phyloP scores from a whole-genome alignment of 2,329 filamentous ascomycete species.

The Taxawa tesnikishii region DNA sequence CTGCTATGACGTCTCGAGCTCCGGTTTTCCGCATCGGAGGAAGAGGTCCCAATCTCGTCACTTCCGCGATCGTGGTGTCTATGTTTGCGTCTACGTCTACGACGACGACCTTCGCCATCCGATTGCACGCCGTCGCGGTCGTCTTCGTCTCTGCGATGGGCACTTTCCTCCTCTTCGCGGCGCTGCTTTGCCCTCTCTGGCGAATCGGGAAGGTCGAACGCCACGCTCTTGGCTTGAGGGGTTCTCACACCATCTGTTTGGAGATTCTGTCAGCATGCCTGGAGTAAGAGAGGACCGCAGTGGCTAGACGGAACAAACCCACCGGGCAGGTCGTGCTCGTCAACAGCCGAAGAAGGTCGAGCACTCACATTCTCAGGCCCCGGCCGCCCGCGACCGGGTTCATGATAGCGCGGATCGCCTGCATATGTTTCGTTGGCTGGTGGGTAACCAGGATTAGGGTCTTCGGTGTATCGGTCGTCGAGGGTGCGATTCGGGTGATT shows the following conservation, averaged over 20 bases:
- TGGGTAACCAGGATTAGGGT: constrained; percentile 15
- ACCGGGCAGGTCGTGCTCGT: constrained; percentile 14
- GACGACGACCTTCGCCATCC: constrained; percentile 7
- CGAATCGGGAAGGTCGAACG: constrained; percentile 3
- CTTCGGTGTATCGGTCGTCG: constrained; percentile 17
- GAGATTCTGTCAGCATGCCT: constrained; percentile 1
- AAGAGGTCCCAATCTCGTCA: too few species aligned
- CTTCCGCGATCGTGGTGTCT: constrained; percentile 1
- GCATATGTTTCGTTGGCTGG: constrained; percentile 19
- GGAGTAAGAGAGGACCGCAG: background rate
- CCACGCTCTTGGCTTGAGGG: constrained; percentile 6
- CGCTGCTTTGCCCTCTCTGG: constrained; percentile 1
- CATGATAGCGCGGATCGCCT: constrained; percentile 17
- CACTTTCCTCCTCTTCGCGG: constrained; percentile 4
- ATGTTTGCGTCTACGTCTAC: constrained; percentile 10
- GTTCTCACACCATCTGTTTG: constrained; percentile 6
- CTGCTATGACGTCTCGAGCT: too few species aligned
- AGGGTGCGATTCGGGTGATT: constrained; percentile 12
- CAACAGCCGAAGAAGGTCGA: constrained; percentile 22
- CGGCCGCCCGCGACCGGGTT: constrained; percentile 19
- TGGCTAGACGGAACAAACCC: constrained; percentile 4
- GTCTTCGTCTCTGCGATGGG: background rate
- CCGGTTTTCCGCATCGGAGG: too few species aligned
- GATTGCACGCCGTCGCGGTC: background rate
- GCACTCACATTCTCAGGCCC: constrained; percentile 40